Evolutionary conservation across 2,329 filamentous ascomycete genomes (phyloP).

Genomic region (Pseudocercospora ulei): DNA sequence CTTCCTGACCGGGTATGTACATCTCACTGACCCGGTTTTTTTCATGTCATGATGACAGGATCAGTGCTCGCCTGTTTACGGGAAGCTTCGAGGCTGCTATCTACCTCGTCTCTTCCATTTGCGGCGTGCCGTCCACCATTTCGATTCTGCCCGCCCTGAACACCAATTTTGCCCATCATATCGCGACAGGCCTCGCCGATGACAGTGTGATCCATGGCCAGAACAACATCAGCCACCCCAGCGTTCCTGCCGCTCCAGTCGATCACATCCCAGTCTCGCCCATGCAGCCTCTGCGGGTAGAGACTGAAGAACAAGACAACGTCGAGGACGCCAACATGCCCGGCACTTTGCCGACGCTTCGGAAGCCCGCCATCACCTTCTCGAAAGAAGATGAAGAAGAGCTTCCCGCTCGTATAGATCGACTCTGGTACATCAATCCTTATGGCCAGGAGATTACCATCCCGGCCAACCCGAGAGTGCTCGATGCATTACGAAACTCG

Average conservation of each 20-base stretch:
- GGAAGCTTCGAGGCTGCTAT: constrained; percentile 89
- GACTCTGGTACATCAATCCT: constrained; percentile 96
- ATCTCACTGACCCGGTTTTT: too few species aligned
- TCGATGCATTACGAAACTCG: constrained; percentile 56
- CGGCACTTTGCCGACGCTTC: constrained; percentile 67
- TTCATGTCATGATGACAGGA: constrained; percentile 38
- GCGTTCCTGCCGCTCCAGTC: constrained; percentile 44
- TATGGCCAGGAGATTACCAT: constrained; percentile 94
- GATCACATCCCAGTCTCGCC: constrained; percentile 23
- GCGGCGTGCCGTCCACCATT: constrained; percentile 66
- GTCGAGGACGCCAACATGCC: constrained; percentile 74
- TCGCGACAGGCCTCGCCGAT: constrained; percentile 69
- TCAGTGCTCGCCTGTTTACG: constrained; percentile 74
- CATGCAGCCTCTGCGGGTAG: constrained; percentile 25
- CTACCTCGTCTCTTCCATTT: constrained; percentile 78
- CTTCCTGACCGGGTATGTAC: constrained; percentile 43
- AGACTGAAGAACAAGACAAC: constrained; percentile 50
- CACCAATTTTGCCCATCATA: constrained; percentile 91
- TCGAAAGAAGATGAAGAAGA: constrained; percentile 67
- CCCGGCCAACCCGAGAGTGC: constrained; percentile 67
- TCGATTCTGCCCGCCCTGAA: constrained; percentile 83
- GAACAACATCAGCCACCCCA: constrained; percentile 83
- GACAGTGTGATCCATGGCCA: constrained; percentile 77
- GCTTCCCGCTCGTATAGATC: constrained; percentile 63
- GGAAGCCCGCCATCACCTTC: constrained; percentile 72